Conservation (phyloP, 495 filamentous ascomycete species). For the Astrocystis sublimbata region DNA sequence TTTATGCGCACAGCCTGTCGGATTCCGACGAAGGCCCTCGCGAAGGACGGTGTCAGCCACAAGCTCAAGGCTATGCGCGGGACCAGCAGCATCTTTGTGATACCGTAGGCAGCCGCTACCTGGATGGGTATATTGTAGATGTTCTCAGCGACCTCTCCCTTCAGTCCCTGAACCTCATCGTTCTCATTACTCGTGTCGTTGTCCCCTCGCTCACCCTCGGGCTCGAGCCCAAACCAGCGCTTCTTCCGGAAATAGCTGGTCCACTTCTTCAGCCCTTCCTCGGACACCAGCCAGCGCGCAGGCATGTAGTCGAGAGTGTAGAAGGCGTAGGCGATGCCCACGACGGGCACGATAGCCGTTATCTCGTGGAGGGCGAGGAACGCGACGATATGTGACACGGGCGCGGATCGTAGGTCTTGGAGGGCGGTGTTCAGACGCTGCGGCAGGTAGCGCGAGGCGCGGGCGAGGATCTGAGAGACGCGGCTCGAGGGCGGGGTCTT, state of each 20-base stretch:
- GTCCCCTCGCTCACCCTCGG: conserved; percentile 20
- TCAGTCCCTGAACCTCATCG: conserved; percentile 21
- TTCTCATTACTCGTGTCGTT: conserved; percentile 16
- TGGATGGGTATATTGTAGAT: conserved; percentile 59
- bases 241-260: conserved; percentile 47
- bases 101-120: conserved; percentile 83
- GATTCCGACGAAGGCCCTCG: conserved; percentile 61
- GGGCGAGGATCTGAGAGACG: conserved; percentile 32
- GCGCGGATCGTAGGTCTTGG: conserved; percentile 67
- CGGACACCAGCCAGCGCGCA: conserved; percentile 46
- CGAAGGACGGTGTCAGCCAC: conserved; percentile 95
- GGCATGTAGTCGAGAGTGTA: conserved; percentile 72
- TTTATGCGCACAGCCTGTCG: conserved; percentile 27
- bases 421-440: conserved; percentile 62
- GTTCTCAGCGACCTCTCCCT: conserved; percentile 25
- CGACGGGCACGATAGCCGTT: conserved; percentile 78
- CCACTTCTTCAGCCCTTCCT: conserved; percentile 48
- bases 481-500: conserved; percentile 23
- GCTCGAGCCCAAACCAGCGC: conserved; percentile 50
- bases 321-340: conserved; percentile 73
- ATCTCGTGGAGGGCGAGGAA: conserved; percentile 92
- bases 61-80: conserved; percentile 72
- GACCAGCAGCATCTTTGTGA: conserved; percentile 83
- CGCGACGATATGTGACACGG: conserved; percentile 76
- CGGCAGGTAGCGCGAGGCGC: conserved; percentile 60